A percentile compares a stretch with the other conserved stretches of the same genome.
Conservation (phyloP, 768 basidiomycete genomes). For the Tremella yokohamensis region DNA sequence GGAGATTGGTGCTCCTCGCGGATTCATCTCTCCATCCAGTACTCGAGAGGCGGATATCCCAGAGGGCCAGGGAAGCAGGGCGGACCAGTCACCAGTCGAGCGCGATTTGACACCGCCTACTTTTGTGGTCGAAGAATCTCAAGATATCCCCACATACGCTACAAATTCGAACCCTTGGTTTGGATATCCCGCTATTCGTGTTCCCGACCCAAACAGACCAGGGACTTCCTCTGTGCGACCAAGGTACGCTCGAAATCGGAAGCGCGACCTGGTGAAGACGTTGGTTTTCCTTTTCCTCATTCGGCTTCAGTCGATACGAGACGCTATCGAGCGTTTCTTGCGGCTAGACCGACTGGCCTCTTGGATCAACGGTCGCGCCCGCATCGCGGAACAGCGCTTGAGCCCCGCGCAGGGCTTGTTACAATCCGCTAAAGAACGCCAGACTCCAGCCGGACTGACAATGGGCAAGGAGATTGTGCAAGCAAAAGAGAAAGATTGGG, state of each 20-base stretch:
- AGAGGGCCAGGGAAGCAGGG: background rate
- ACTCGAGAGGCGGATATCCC: background rate
- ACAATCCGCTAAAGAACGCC: background rate
- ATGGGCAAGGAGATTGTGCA: slow-evolving; percentile 8
- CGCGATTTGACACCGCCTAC: too few relatives aligned
- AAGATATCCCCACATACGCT: slow-evolving; percentile 33
- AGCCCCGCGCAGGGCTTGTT: slow-evolving; percentile 13
- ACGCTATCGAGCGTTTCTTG: slow-evolving; percentile 29
- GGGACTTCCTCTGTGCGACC: slow-evolving; percentile 24
- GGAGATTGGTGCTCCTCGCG: background rate
- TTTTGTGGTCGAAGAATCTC: slow-evolving; percentile 1
- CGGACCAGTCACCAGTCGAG: too few relatives aligned
- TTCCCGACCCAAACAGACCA: slow-evolving; percentile 16
- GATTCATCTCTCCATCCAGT: background rate
- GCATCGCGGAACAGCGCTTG: background rate
- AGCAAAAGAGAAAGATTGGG: slow-evolving; percentile 31
- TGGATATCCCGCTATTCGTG: slow-evolving; percentile 45
- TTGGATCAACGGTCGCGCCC: slow-evolving; percentile 3
- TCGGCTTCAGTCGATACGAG: slow-evolving; percentile 35
- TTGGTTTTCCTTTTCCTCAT: slow-evolving; percentile 47
- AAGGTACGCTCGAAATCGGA: slow-evolving; percentile 38
- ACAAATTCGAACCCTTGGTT: slow-evolving; percentile 46
- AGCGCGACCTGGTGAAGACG: slow-evolving; percentile 49
- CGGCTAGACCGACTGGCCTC: slow-evolving; percentile 16
- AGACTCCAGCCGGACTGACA: background rate